Base-by-base conservation (phyloP, 805 yeast species). In the Candida takata region DNA sequence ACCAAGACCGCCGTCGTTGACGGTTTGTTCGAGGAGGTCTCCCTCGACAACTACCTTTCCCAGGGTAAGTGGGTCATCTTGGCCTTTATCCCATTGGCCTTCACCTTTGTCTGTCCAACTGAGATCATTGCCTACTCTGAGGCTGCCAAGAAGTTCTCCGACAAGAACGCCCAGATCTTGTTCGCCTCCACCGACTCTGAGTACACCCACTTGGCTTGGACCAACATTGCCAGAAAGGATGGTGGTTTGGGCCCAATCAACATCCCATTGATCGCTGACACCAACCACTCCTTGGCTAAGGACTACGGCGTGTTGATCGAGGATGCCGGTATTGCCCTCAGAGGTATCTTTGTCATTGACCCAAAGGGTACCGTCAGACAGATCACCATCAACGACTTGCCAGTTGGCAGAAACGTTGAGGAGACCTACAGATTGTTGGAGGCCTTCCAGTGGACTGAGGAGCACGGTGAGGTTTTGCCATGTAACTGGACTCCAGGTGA, bases 41-140 rank as follows among this genome's bases (percentile, higher is more conserved):
- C 95, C 43, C 79, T 92, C 54, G 97, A 90, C 58, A 83, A 85
- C 69, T 92, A 81, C 84, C 44, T 48, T 28, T 36, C 48, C 28
- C 81, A 81, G 72, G 98, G 98, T 61, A 85, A 92, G 70, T 92
- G 97, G 95, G 96, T 92, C 52, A 69, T 92, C 49, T 75, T 92
- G 58, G 97, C 94, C 46, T 92, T 92, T 73, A 82, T 92, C 64
- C 99, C 98, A 67, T 72, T 90, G 77, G 98, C 98, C 35, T 92
- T 92, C 88, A 92, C 99, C 43, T 92, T 92, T 55, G 97, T 92
- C 47, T 92, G 98, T 72, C 98, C 99, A 67, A 92, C 98, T 52
- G 97, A 92, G 75, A 88, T 92, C 73, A 80, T 92, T 67, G 97
- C 97, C 54, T 92, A 87, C 82, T 84, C 96, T 47, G 95, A 90